A percentile compares a stretch with the other conserved stretches of the same genome.
Evolutionary conservation across 805 yeast species (phyloP).

Genomic region (Lachancea mirantina): DNA sequence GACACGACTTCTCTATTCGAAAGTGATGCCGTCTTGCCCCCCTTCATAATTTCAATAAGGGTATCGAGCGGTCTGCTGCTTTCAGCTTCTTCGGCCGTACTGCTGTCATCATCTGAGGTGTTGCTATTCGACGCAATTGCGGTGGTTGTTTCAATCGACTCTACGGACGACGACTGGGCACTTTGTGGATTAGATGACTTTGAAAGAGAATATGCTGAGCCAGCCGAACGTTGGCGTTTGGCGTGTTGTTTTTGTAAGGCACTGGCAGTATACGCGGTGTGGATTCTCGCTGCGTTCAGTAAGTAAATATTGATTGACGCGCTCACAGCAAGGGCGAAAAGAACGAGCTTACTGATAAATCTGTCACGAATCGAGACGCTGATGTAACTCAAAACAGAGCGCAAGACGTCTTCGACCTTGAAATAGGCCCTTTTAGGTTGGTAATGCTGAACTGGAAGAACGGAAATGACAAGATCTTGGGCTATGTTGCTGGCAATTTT

Average conservation of each 20-base stretch:
- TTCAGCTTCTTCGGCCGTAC: slow-evolving; percentile 28
- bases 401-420: slow-evolving; percentile 52
- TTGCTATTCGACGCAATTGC: not conserved
- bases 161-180: not conserved
- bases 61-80: slow-evolving; percentile 54
- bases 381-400: slow-evolving; percentile 45
- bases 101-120: no score
- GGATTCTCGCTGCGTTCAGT: slow-evolving; percentile 75
- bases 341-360: slow-evolving; percentile 66
- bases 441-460: slow-evolving; percentile 51
- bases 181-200: not conserved
- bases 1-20: slow-evolving; percentile 65
- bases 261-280: slow-evolving; percentile 37
- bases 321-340: slow-evolving; percentile 66
- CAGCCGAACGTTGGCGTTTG: slow-evolving; percentile 5
- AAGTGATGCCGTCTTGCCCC: slow-evolving; percentile 62
- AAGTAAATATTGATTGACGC: slow-evolving; percentile 77
- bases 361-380: slow-evolving; percentile 72
- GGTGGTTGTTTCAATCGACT: slow-evolving; percentile 8
- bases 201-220: slow-evolving; percentile 10
- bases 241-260: slow-evolving; percentile 20
- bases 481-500: slow-evolving; percentile 32
- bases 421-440: slow-evolving; percentile 50
- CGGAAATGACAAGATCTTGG: slow-evolving; percentile 48
- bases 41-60: slow-evolving; percentile 52